Conservation (phyloP, 305 asterid species). For the Ruellia speciosa region DNA sequence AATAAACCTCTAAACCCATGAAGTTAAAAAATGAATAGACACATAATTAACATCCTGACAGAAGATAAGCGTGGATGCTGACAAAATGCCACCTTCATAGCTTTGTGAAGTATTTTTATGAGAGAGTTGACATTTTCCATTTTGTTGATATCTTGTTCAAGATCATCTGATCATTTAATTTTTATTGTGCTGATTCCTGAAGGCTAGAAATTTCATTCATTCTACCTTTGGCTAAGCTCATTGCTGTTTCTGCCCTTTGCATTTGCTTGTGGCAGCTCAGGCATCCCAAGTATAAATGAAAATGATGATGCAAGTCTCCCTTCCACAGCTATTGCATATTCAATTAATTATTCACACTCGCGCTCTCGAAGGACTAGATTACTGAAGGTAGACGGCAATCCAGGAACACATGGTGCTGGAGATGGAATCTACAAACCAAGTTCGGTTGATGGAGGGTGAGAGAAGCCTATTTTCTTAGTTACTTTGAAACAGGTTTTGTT, state of each 20-base stretch:
- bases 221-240: conserved; percentile 18
- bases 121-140: conserved; percentile 12
- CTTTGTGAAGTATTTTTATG: too few species aligned
- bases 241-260: conserved; percentile 20
- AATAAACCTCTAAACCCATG: conserved; percentile 21
- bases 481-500: background rate
- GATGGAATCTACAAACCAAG: conserved; percentile 57
- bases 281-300: conserved; percentile 56
- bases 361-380: conserved; percentile 94
- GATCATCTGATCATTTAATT: conserved; percentile 17
- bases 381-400: conserved; percentile 63
- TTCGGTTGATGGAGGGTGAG: conserved; percentile 90
- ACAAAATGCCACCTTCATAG: background rate
- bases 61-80: background rate
- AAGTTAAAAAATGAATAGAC: too few species aligned
- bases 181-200: conserved; percentile 7
- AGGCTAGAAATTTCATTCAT: conserved; percentile 3
- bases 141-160: conserved; percentile 10
- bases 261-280: conserved; percentile 68
- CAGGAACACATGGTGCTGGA: conserved; percentile 45
- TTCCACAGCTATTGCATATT: conserved; percentile 44
- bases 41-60: too few species aligned
- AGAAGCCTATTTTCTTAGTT: conserved; percentile 18
- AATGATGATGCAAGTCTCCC: conserved; percentile 75
- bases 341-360: conserved; percentile 61